These are phyloP conservation scores for Geosmithia morbida DNA, from an alignment of 2,329 filamentous ascomycete species.

Conservation along the genomic window DNA sequence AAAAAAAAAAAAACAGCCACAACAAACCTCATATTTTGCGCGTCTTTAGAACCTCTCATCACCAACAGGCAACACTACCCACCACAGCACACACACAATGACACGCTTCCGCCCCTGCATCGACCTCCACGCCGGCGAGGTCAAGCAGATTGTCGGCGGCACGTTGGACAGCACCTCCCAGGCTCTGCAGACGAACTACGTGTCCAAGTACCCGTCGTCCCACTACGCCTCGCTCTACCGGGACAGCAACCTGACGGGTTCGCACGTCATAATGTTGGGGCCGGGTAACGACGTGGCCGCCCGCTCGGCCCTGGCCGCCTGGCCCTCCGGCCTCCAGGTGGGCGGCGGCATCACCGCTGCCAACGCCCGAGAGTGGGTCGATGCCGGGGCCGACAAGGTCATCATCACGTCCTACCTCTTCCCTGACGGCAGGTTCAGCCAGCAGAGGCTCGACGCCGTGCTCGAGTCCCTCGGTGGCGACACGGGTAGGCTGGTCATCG, in stretches of 20 bases:
- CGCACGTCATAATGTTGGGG: constrained; percentile 94
- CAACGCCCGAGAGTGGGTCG: constrained; percentile 80
- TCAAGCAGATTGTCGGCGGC: constrained; percentile 97
- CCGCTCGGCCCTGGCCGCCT: constrained; percentile 58
- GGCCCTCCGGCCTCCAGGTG: constrained; percentile 72
- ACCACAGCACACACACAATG: constrained; percentile 36
- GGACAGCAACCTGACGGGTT: constrained; percentile 58
- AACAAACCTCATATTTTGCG: too few relatives aligned
- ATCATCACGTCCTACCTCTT: constrained; percentile 96
- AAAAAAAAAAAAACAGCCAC: too few relatives aligned
- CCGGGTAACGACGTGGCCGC: constrained; percentile 75
- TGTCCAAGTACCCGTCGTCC: constrained; percentile 67
- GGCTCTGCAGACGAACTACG: constrained; percentile 78
- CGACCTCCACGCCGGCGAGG: constrained; percentile 90
- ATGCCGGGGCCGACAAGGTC: constrained; percentile 80
- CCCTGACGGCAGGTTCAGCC: constrained; percentile 68
- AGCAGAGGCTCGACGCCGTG: constrained; percentile 59
- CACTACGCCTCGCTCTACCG: constrained; percentile 76
- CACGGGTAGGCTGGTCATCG: constrained; percentile 75
- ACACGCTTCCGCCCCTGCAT: constrained; percentile 93
- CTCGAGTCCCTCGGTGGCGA: constrained; percentile 60
- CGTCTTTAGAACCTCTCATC: too few relatives aligned
- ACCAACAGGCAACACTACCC: too few relatives aligned
- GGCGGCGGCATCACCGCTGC: constrained; percentile 83
- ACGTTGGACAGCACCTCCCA: constrained; percentile 58